Conservation (phyloP, 2,329 filamentous ascomycete species). For the Aspergillus cejpii region DNA sequence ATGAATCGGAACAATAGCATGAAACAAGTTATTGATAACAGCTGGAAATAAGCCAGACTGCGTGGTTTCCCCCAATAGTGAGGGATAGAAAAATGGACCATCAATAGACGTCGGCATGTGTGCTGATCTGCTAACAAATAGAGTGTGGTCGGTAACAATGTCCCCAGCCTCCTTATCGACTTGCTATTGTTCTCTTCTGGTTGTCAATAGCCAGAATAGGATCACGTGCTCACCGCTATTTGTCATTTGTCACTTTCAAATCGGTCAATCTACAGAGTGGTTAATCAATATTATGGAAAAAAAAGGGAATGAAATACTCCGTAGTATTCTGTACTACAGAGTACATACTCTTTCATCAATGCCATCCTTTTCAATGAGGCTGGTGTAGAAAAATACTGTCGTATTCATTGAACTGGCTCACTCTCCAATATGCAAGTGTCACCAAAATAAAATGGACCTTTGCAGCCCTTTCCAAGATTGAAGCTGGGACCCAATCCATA, state of each 20-base stretch:
- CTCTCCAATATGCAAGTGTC: neutral
- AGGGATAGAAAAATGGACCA: neutral
- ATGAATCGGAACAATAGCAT: conserved; percentile 2
- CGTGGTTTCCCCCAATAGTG: neutral
- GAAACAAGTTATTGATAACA: neutral
- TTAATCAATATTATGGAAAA: too few relatives aligned
- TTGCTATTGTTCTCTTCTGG: conserved; percentile 16
- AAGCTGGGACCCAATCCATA: neutral
- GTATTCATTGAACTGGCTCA: neutral
- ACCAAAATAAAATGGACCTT: neutral
- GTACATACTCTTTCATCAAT: neutral
- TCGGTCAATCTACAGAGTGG: neutral
- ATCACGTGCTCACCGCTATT: conserved; percentile 11
- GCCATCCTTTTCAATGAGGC: neutral
- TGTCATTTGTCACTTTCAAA: neutral
- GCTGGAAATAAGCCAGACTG: neutral
- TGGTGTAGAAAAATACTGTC: neutral
- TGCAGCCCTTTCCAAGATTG: neutral
- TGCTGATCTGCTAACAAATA: conserved; percentile 1
- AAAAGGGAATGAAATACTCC: too few relatives aligned
- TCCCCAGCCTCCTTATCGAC: conserved; percentile 3
- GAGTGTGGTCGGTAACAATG: conserved; percentile 9
- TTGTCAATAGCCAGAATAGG: conserved; percentile 16
- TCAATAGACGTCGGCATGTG: conserved; percentile 4
- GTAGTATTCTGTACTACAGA: neutral